Evolutionary conservation across 805 yeast species (phyloP).

Genomic region (Cyberlindnera xishuangbannaensis): DNA sequence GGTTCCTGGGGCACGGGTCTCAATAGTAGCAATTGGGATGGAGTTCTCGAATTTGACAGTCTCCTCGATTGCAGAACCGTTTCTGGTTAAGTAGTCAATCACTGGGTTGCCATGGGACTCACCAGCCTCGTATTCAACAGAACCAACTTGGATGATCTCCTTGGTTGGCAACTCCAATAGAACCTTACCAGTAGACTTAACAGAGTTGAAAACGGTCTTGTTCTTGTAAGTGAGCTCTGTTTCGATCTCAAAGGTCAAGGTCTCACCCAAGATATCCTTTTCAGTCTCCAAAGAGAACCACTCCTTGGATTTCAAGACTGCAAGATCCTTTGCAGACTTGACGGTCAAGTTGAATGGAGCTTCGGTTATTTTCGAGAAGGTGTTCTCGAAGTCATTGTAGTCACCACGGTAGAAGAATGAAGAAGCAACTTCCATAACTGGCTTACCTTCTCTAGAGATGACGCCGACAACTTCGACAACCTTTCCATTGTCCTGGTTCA

Average conservation of each 20-base stretch:
- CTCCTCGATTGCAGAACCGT: slow-evolving; percentile 92
- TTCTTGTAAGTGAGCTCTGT: slow-evolving; percentile 79
- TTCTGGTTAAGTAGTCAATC: slow-evolving; percentile 83
- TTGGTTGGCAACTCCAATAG: slow-evolving; percentile 86
- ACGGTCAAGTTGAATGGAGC: slow-evolving; percentile 78
- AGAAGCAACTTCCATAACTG: slow-evolving; percentile 92
- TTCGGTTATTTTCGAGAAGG: slow-evolving; percentile 84
- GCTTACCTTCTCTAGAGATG: slow-evolving; percentile 63
- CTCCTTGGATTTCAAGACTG: slow-evolving; percentile 90
- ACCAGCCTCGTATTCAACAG: slow-evolving; percentile 83
- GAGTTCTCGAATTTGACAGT: slow-evolving; percentile 85
- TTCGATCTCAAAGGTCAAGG: slow-evolving; percentile 82
- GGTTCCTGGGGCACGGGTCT: slow-evolving; percentile 80
- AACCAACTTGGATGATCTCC: slow-evolving; percentile 79
- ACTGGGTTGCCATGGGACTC: slow-evolving; percentile 97
- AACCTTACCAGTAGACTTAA: slow-evolving; percentile 79
- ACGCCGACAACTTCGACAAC: slow-evolving; percentile 93
- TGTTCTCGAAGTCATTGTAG: slow-evolving; percentile 82
- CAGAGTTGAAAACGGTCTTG: slow-evolving; percentile 69
- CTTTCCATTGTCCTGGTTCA: slow-evolving; percentile 90
- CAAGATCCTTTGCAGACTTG: slow-evolving; percentile 78
- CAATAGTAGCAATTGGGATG: slow-evolving; percentile 68
- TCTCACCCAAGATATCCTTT: slow-evolving; percentile 68
- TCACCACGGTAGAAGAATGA: slow-evolving; percentile 95
- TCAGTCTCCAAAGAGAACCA: slow-evolving; percentile 88